Conservation (phyloP, 176 grass and related monocot genomes). For the Raddia guianensis region DNA sequence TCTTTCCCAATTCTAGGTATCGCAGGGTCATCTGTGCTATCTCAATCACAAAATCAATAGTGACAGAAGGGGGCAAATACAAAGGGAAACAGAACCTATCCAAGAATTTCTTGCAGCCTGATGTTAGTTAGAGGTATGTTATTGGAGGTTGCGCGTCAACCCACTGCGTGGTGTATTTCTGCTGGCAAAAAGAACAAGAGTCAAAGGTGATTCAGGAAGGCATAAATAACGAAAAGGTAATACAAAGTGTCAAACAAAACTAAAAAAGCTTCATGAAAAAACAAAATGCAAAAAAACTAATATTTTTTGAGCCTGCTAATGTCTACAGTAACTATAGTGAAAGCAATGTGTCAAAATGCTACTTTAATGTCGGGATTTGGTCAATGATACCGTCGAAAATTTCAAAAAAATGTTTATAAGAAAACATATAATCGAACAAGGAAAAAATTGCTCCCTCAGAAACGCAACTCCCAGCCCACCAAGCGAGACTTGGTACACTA, state of each 20-base stretch:
- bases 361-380: not conserved
- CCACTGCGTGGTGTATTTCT: slow-evolving; percentile 61
- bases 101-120: slow-evolving; percentile 48
- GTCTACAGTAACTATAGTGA: not conserved
- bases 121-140: slow-evolving; percentile 55
- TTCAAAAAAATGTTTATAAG: not conserved
- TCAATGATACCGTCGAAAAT: not conserved
- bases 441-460: not conserved
- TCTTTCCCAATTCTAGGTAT: slow-evolving; percentile 57
- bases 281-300: not conserved
- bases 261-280: not conserved
- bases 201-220: slow-evolving; percentile 1
- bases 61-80: slow-evolving; percentile 42
- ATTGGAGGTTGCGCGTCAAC: slow-evolving; percentile 57
- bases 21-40: slow-evolving; percentile 65
- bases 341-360: not conserved
- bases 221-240: not conserved
- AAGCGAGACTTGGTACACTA: not conserved
- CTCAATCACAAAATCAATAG: slow-evolving; percentile 67
- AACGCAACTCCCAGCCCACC: slow-evolving; percentile 1
- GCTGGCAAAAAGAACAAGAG: slow-evolving; percentile 43
- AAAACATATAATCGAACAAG: not conserved
- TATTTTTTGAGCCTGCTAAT: not conserved
- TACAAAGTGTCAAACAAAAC: not conserved
- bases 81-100: slow-evolving; percentile 49